Evolutionary conservation across 768 basidiomycete species (phyloP), one percentile per base, ranked within the genome.

Genomic region (Tricholoma bakamatsutake): DNA sequence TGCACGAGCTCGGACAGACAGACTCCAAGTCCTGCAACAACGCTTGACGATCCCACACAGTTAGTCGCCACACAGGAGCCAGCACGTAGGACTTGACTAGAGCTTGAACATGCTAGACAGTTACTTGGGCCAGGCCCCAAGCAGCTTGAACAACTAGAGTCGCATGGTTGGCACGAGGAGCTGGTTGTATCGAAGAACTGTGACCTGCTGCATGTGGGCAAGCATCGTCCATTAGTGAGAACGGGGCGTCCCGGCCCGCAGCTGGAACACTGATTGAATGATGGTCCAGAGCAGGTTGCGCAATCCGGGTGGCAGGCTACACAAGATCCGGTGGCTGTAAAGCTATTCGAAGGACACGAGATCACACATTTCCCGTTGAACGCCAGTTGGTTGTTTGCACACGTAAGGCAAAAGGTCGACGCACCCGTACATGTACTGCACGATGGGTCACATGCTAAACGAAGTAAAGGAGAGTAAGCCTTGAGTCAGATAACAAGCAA

Each of bases 291-390:
- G 69, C 93, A 96, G 1, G 87, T 84, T 13, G 81, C 82, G 64
- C 93, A 96, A 65, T 95, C 93, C 0, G 90, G 83, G 57, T 95
- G 92, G 68, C 93, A 96, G 5, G 84, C 62, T 53, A 83, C 64
- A 71, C 93, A 95, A 27, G 80, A 70, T 21, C 83, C 81, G 30
- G 82, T 77, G 10, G 87, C 79, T 52, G 76, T 71, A 71, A 93
- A 87, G 1, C 84, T 81, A 57, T 81, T 82, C 37, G 84, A 77
- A 0, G 93, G 90, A 64, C 92, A 95, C 5, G 82, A 78, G 15
- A 80, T 72, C 46, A 89, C 81, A 64, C 93, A 96, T 68, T 82
- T 81, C 10, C 93, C 93, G 30, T 73, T 70, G 11, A 82, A 82
- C 24, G 88, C 89, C 17, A 92, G 74, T 61, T 83, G 80, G 57